Conservation (phyloP, 2,329 filamentous ascomycete genomes). For the Ophiostoma ulmi region DNA sequence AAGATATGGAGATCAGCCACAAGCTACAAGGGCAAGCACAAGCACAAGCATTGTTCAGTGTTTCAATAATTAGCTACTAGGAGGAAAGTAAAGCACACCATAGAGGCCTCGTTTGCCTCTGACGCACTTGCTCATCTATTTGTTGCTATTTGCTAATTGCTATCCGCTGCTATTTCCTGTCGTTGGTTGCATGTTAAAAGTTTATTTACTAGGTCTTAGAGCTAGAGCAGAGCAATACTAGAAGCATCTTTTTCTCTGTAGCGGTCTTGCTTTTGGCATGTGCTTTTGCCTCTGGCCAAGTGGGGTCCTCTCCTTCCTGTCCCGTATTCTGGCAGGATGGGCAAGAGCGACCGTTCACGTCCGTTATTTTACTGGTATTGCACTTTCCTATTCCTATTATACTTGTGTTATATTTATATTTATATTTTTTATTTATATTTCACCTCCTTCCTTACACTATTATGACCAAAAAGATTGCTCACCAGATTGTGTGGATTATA, state of each 20-base stretch:
- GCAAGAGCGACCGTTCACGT: background rate
- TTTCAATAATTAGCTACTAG: background rate
- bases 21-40: background rate
- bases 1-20: background rate
- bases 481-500: background rate
- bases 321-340: background rate
- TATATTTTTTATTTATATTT: background rate
- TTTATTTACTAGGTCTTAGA: background rate
- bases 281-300: slow-evolving; percentile 21
- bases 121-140: background rate
- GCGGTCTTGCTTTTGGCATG: slow-evolving; percentile 22
- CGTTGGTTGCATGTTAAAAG: background rate
- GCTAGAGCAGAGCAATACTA: background rate
- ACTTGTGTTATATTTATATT: background rate
- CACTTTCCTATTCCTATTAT: background rate
- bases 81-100: slow-evolving; percentile 17
- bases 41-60: background rate
- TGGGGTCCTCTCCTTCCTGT: background rate
- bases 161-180: background rate
- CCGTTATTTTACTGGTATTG: background rate
- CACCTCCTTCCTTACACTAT: background rate
- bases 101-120: slow-evolving; percentile 8
- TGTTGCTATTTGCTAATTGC: background rate
- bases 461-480: background rate
- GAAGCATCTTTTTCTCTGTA: background rate